Base-by-base conservation (phyloP, 2,329 filamentous ascomycete genomes). In the Aspergillus spinulosporus region DNA sequence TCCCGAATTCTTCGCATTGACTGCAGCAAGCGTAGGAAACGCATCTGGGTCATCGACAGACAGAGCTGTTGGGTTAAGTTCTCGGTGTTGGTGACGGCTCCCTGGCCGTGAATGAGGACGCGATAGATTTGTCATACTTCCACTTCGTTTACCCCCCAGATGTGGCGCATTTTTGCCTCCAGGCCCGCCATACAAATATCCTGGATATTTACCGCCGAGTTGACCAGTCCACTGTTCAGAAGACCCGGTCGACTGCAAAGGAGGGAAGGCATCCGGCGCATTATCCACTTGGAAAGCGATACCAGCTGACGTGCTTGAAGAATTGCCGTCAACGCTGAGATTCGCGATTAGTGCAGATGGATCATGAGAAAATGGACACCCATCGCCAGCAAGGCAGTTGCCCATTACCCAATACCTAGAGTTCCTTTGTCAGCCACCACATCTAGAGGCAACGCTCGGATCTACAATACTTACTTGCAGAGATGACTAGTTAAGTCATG, bases 311-410 rank as follows among this genome's bases (percentile, higher is more conserved):
- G 45, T 85, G 54, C 65, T 63, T 6, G 49, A 32, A 3, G 64
- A 63, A 26, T 62, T 68, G 34, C 66, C 68, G 45, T 90, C 88
- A 11, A 97, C 76, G 32, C 82, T 85, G 61, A 99, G 82, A 64
- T 89, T 89, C 67, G 88, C 91, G 76, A 96, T 86, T 11, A 97
- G 82, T 63, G 91, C 85, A 1, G 92, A 86, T 2, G 94, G 94
- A 66, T 99, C 94, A 74, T 99, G 94, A 11, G 93, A 97, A 77
- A 99, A 99, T 58, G 96, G 90, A 73, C 94, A 99, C 2, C 91
- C 92, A 56, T 92, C 88, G 36, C 94, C 93, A 15, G 94, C 94
- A 36, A 99, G 82, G 71, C 94, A 99, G 67, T 93, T 97, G 1
- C 94, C 94, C 77, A 91, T 91, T 52, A 99, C 83, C 90, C 92